phyloP scores from a whole-genome alignment of 768 basidiomycete genomes.

The Scleroderma citrinum region DNA sequence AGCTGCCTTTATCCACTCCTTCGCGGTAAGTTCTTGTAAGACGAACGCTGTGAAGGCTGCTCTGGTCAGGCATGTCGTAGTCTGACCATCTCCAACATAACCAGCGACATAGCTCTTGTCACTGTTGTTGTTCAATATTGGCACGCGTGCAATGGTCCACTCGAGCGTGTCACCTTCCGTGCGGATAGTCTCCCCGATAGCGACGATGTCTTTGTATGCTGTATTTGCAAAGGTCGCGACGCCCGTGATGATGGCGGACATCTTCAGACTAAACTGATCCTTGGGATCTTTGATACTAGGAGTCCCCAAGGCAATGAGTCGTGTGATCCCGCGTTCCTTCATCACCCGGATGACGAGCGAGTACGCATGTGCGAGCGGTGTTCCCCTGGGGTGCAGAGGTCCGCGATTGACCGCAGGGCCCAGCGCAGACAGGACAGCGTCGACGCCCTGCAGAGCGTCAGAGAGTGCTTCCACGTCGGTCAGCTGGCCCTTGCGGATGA shows the following conservation, averaged over 20 bases:
- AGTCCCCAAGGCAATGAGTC: constrained; percentile 64
- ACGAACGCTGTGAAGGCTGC: constrained; percentile 57
- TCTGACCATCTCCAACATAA: constrained; percentile 61
- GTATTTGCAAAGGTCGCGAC: constrained; percentile 38
- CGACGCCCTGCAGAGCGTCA: constrained; percentile 48
- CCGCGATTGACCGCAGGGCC: constrained; percentile 46
- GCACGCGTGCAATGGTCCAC: constrained; percentile 70
- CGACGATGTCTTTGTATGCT: constrained; percentile 67
- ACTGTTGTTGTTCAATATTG: constrained; percentile 47
- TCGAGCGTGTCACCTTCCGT: constrained; percentile 44
- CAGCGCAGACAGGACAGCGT: constrained; percentile 62
- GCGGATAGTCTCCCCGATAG: constrained; percentile 52
- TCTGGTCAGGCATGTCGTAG: constrained; percentile 45
- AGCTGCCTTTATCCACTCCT: constrained; percentile 50
- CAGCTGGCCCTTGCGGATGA: constrained; percentile 50
- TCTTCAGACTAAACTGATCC: constrained; percentile 47
- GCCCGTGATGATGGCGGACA: constrained; percentile 33
- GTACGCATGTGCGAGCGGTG: constrained; percentile 62
- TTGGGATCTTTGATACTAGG: constrained; percentile 55
- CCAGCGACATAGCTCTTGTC: constrained; percentile 48
- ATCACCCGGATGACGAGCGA: constrained; percentile 48
- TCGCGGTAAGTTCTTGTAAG: constrained; percentile 48
- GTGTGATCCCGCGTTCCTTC: constrained; percentile 44
- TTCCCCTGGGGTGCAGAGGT: constrained; percentile 35
- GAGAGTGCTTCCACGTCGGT: constrained; percentile 44